Evolutionary conservation across 108 stramenopile species (phyloP).

Genomic region (Pseudonitzschia delicatissima): DNA sequence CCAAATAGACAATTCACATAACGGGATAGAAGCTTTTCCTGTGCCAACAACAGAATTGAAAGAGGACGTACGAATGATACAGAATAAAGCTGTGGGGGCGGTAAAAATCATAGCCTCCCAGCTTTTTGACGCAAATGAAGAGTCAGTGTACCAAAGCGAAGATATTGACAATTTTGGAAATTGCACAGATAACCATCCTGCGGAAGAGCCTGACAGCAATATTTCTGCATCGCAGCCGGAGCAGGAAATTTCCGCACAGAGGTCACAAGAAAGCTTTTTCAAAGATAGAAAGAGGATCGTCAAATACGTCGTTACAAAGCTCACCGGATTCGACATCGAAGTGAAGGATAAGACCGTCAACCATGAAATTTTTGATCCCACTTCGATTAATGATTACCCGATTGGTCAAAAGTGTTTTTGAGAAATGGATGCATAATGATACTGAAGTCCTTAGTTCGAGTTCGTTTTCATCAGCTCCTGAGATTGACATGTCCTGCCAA

Average conservation of each 20-base stretch:
- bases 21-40: neutral
- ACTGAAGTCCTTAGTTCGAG: neutral
- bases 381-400: neutral
- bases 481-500: neutral
- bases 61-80: neutral
- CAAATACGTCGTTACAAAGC: conserved; percentile 6
- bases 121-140: neutral
- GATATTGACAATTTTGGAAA: neutral
- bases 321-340: conserved; percentile 13
- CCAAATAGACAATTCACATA: neutral
- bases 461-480: conserved; percentile 7
- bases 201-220: neutral
- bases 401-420: conserved; percentile 3
- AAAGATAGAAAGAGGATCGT: neutral
- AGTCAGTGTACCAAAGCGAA: conserved; percentile 12
- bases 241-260: neutral
- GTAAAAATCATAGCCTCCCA: neutral
- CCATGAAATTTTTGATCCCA: conserved; percentile 1
- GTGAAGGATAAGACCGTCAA: neutral
- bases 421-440: neutral
- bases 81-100: neutral
- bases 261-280: neutral
- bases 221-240: neutral
- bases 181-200: neutral
- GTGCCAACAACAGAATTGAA: neutral